Conservation (phyloP, 768 basidiomycete genomes). For the Calvatia gigantea region DNA sequence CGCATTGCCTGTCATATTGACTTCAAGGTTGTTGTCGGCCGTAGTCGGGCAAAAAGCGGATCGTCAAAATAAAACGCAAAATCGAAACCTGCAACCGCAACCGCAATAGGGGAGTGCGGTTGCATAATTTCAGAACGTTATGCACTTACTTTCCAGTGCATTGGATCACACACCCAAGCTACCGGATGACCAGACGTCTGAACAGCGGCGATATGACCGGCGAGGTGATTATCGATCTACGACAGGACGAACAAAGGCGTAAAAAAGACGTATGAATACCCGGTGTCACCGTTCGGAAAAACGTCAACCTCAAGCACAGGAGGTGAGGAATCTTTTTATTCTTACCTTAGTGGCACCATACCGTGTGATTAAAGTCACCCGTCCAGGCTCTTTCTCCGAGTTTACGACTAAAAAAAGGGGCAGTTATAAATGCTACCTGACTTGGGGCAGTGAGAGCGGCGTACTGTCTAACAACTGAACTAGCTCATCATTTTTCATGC, state of each 20-base stretch:
- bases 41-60: no score
- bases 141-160: slow-evolving; percentile 95
- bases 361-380: slow-evolving; percentile 87
- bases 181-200: slow-evolving; percentile 81
- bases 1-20: no score
- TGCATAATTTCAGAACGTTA: not conserved
- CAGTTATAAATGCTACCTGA: not conserved
- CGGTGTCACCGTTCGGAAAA: no score
- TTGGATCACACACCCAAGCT: slow-evolving; percentile 94
- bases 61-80: no score
- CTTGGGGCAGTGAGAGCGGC: slow-evolving; percentile 21
- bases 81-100: no score
- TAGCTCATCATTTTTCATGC: slow-evolving; percentile 77
- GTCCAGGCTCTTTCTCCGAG: slow-evolving; percentile 75
- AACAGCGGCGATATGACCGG: slow-evolving; percentile 80
- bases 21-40: no score
- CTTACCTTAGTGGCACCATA: slow-evolving; percentile 86
- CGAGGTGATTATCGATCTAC: slow-evolving; percentile 71
- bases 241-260: no score
- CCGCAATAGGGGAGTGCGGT: no score
- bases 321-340: not conserved
- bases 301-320: not conserved
- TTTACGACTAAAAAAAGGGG: slow-evolving; percentile 66
- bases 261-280: no score
- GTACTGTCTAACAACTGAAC: slow-evolving; percentile 71